These are phyloP conservation scores for Talaromyces liani DNA, from an alignment of 495 filamentous ascomycete species.

Conservation along the genomic window DNA sequence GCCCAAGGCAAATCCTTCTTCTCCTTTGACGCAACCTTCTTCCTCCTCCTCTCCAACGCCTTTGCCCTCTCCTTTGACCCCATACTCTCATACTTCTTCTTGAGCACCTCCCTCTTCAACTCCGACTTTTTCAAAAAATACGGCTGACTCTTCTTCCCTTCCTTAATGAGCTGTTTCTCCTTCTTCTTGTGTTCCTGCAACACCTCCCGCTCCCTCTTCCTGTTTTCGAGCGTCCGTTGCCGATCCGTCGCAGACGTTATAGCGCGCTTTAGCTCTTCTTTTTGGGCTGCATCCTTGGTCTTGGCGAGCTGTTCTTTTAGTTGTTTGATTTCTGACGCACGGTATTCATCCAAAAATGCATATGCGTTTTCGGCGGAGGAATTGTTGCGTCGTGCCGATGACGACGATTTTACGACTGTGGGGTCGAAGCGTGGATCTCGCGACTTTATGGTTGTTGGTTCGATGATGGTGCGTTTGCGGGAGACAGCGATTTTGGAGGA, in stretches of 20 bases:
- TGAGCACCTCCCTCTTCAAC: constrained; percentile 73
- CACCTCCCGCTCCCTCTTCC: constrained; percentile 58
- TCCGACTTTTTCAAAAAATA: constrained; percentile 89
- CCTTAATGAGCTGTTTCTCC: constrained; percentile 74
- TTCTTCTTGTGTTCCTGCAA: constrained; percentile 64
- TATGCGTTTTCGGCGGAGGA: constrained; percentile 59
- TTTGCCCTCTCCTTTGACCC: constrained; percentile 73
- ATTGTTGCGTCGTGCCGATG: constrained; percentile 19
- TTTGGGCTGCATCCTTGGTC: constrained; percentile 52
- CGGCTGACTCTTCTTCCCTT: constrained; percentile 86
- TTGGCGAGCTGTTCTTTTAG: constrained; percentile 57
- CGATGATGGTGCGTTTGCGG: constrained; percentile 66
- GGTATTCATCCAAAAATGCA: constrained; percentile 79
- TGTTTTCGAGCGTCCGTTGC: constrained; percentile 58
- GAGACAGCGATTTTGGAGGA: constrained; percentile 77
- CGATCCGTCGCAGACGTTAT: constrained; percentile 61
- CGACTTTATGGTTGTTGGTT: constrained; percentile 32
- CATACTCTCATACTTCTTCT: constrained; percentile 72
- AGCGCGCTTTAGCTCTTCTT: constrained; percentile 59
- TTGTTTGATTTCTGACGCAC: constrained; percentile 65
- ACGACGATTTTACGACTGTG: constrained; percentile 27
- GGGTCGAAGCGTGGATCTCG: constrained; percentile 89
- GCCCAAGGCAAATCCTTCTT: constrained; percentile 67
- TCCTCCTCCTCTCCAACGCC: constrained; percentile 71
- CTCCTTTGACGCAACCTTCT: constrained; percentile 77